Evolutionary conservation across 345 rosid species (phyloP).

Genomic region (Hibiscus trionum): DNA sequence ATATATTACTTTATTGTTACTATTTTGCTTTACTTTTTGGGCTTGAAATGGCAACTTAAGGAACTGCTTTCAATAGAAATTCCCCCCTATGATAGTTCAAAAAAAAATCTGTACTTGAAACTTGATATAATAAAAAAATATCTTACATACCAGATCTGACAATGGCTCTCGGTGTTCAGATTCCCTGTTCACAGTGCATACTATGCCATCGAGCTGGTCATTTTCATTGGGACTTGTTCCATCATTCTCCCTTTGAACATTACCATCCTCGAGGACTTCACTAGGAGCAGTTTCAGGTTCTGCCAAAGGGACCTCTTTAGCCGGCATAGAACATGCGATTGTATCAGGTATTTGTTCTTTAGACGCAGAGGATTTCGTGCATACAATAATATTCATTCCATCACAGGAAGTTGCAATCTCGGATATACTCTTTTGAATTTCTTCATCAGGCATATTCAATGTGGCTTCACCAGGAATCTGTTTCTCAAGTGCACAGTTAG

Average conservation of each 20-base stretch:
- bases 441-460: background rate
- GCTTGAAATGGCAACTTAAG: background rate
- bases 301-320: conserved; percentile 16
- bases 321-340: conserved; percentile 10
- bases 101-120: background rate
- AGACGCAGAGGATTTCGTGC: conserved; percentile 17
- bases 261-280: conserved; percentile 11
- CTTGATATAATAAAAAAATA: background rate
- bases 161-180: conserved; percentile 14
- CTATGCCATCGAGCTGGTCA: conserved; percentile 5
- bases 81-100: background rate
- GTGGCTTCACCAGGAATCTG: conserved; percentile 11
- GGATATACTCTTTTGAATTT: conserved; percentile 7
- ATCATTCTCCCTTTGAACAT: conserved; percentile 5
- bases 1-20: background rate
- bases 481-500: conserved; percentile 17
- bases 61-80: background rate
- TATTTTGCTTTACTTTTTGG: background rate
- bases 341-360: conserved; percentile 13
- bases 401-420: conserved; percentile 13
- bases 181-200: background rate
- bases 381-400: conserved; percentile 15
- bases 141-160: conserved; percentile 11
- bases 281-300: conserved; percentile 9
- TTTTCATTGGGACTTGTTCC: conserved; percentile 4